Base-by-base conservation (phyloP, 768 basidiomycete species). In the Boletus speciosus region DNA sequence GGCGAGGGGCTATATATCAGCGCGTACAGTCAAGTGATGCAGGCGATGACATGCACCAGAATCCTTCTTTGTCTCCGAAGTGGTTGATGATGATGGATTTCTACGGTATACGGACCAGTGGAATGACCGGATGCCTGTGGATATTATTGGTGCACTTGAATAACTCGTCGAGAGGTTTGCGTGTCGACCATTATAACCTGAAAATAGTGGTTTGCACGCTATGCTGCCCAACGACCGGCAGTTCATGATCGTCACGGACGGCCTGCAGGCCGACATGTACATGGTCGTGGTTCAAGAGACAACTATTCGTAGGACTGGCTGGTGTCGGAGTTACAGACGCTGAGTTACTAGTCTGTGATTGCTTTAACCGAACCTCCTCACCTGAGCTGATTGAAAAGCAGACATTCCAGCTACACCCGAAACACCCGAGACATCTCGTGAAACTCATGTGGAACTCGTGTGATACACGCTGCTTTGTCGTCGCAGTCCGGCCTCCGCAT, bases 221-320 rank as follows among this genome's bases (percentile, higher is more conserved):
- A 49, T 41, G 42, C 63, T 39, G 42, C 54, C 47, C 48, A 62
- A 39, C 41, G 62, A 58, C 61, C 61, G 60, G 41, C 60, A 69
- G 47, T 52, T 59, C 55, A 58, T 57, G 16, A 61, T 62, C 50
- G 56, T 48, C 56, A 51, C 55, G 47, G 65, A 58, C 67, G 69
- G 55, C 67, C 63, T 61, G 40, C 64, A 62, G 60, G 65, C 69
- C 67, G 63, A 59, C 57, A 71, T 60, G 53, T 67, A 54, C 65
- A 69, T 71, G 59, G 56, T 67, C 32, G 58, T 52, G 47, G 61
- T 62, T 65, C 52, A 64, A 66, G 61, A 49, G 47, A 55, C 47
- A 31, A 53, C 36, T 59, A 16, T 62, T 61, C 63, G 50, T 60
- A 62, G 45, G 61, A 45, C 15, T 27, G n/a, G 25, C n/a, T 49